Base-by-base conservation (phyloP, 495 filamentous ascomycete genomes). In the Penicillium pancosmium region DNA sequence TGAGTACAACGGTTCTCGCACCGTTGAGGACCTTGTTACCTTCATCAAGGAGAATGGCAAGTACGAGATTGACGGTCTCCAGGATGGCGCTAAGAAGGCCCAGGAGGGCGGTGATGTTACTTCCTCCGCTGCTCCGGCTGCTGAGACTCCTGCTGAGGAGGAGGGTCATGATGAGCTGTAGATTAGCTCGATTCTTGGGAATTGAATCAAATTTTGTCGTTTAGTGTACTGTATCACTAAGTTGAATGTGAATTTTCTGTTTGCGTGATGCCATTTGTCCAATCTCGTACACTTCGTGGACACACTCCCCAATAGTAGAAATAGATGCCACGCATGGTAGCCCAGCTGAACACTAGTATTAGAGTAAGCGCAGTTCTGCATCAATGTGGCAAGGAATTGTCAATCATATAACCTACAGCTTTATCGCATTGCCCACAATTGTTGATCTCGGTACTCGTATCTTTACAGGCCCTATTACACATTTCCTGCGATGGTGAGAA, bases 31-130 rank as follows among this genome's bases (percentile, higher is more conserved):
- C 66, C 86, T 99, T 47, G 91, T 91, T 67, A 83, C 87, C 64
- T 99, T 99, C 80, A 84, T 99, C 72, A 87, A 90, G 78, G 91
- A 96, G 78, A 96, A 96, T 75, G 94, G 94, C 72, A 91, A 91
- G 73, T 86, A 95, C 80, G 86, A 92, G 78, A 74, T 84, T 61
- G 88, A 91, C 67, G 88, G 80, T 33, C 71, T 79, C 48, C 73
- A 71, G 38, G 83, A 84, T 19, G 68, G 67, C 47, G 72, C 70
- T 16, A 75, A 81, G 50, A 68, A 77, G 33, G 31, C 69, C n/a
- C 63, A 73, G 63, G 62, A 73, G 51, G 65, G 57, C 31, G 70
- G 49, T 34, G 71, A 72, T 40, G 67, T 59, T 12, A 64, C 69
- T 43, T 54, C 61, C 6, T 52, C 65, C 25, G 60, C 62, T n/a